Conservation (phyloP, 2,329 filamentous ascomycete species). For the Alternaria alternata region DNA sequence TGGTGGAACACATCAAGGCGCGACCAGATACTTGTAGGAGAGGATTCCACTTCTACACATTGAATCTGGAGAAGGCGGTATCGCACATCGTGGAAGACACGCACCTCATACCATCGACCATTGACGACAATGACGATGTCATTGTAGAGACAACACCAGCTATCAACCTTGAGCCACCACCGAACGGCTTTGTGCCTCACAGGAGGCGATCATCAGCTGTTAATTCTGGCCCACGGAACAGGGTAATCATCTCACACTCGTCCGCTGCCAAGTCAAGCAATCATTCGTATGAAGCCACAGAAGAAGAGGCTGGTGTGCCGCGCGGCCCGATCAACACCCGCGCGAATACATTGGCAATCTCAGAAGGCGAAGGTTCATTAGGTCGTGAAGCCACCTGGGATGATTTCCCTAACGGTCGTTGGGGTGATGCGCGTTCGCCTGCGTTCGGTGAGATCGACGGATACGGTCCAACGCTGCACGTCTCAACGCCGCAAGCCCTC, state of each 20-base stretch:
- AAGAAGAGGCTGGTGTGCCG: constrained; percentile 79
- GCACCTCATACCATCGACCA: constrained; percentile 73
- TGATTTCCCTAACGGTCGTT: constrained; percentile 95
- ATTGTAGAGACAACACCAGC: constrained; percentile 58
- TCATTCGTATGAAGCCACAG: constrained; percentile 69
- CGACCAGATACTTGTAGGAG: constrained; percentile 56
- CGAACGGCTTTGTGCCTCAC: constrained; percentile 38
- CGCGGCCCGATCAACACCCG: constrained; percentile 75
- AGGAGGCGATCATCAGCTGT: constrained; percentile 76
- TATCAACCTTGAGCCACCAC: constrained; percentile 42
- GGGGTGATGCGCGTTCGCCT: constrained; percentile 85
- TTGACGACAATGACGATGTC: constrained; percentile 53
- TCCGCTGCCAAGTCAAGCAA: constrained; percentile 63
- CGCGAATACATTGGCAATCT: constrained; percentile 88
- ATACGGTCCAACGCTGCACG: constrained; percentile 96
- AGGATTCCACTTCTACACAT: constrained; percentile 96
- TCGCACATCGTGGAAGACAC: constrained; percentile 90
- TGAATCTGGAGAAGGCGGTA: constrained; percentile 96
- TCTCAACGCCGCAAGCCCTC: constrained; percentile 83
- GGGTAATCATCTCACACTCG: constrained; percentile 78
- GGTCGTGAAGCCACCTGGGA: constrained; percentile 98
- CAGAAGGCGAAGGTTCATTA: constrained; percentile 87
- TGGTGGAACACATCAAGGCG: constrained; percentile 80
- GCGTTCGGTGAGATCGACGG: constrained; percentile 97
- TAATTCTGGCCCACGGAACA: constrained; percentile 85